Base-by-base conservation (phyloP, 805 yeast species). In the Cyberlindnera maritima region DNA sequence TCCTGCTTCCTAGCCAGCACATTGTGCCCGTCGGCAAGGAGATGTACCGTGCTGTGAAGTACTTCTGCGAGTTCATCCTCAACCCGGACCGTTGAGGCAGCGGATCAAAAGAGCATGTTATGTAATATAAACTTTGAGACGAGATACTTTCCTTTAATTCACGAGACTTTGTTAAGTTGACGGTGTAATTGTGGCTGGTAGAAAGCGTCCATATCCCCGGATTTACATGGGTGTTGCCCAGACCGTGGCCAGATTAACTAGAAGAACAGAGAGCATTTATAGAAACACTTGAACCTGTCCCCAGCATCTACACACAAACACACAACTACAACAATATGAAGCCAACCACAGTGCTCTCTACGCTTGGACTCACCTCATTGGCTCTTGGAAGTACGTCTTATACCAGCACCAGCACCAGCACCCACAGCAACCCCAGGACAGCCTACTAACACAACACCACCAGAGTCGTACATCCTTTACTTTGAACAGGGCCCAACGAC, bases 21-120 rank as follows among this genome's bases (percentile, higher is more conserved):
- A 88, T 89, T 46, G 69, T 61, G 20, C 92, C 96, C 1, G 95
- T 86, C 9, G 96, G 95, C 1, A 68, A 71, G 45, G 96, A 89
- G 63, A 75, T 83, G 21, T 81, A 81, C 60, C 76, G 83, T 1
- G 83, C 90, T 2, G 68, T 87, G 20, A 77, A 76, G 54, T 84
- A 82, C 56, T 87, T 88, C 64, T 79, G 83, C 47, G 70, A 74
- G 17, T 81, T 81, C 55, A 66, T 59, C 12, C 15, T 59, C 34
- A 59, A 70, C 44, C 77, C 77, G 6, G 73, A 69, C 26, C 49
- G 62, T 18, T 71, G 35, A 32, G 8, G n/a, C 11, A 7, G 5
- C 8, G 25, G 25, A n/a, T n/a, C n/a, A n/a, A n/a, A n/a, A n/a
- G n/a, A n/a, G n/a, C n/a, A n/a, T n/a, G n/a, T n/a, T n/a, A n/a